Percentiles rank a stretch among this genome's conserved stretches.
These are phyloP conservation scores for Eucalyptus pauciflora DNA, from an alignment of 345 rosid species.

Conservation along the genomic window DNA sequence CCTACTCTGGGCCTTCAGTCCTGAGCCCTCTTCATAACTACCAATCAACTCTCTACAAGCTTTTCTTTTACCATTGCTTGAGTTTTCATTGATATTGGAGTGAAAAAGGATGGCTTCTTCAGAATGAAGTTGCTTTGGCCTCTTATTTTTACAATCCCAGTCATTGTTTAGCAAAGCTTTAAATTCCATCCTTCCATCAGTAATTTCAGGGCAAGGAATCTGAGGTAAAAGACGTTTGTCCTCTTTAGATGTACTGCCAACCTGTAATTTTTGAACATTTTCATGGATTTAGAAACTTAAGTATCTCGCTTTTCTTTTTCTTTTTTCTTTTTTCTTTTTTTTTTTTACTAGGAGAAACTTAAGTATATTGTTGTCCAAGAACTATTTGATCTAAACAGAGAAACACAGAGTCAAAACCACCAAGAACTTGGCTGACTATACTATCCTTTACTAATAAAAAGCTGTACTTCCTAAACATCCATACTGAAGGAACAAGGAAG, in stretches of 20 bases:
- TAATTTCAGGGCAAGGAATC: neutral
- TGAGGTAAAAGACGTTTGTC: neutral
- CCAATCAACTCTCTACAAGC: neutral
- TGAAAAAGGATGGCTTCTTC: neutral
- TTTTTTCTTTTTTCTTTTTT: neutral
- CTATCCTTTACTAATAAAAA: neutral
- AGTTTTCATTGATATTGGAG: neutral
- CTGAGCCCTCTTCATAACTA: neutral
- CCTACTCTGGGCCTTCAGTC: neutral
- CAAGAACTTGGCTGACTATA: neutral
- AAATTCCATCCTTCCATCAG: neutral
- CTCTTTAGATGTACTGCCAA: neutral
- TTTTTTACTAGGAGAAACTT: neutral
- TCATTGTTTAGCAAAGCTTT: neutral
- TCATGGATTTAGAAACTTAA: neutral
- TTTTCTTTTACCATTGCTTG: neutral
- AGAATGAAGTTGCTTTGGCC: neutral
- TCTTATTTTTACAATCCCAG: neutral
- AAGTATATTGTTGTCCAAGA: neutral
- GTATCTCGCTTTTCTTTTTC: neutral
- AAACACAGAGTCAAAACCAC: neutral
- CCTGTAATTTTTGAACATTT: neutral
- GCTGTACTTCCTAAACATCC: neutral
- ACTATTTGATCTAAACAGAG: neutral
- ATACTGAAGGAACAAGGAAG: neutral